A percentile compares a stretch with the other conserved stretches of the same genome.
phyloP scores from a whole-genome alignment of 495 filamentous ascomycete species.

The Saxispiralis lemnorum region DNA sequence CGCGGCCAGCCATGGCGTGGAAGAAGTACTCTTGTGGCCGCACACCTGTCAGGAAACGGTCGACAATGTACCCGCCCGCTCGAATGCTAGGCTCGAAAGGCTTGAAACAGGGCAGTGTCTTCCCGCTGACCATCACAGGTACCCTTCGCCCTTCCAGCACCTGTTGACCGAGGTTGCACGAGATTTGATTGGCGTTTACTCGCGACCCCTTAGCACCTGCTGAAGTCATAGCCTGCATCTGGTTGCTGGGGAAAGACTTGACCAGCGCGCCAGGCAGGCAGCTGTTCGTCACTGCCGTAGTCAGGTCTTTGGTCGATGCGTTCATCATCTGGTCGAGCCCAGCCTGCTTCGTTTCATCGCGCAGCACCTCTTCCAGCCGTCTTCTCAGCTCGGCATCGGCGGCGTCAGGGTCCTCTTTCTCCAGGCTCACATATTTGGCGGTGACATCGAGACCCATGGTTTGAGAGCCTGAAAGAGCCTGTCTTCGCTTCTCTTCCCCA shows the following conservation, averaged over 20 bases:
- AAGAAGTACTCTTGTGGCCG: conserved; percentile 97
- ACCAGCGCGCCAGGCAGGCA: conserved; percentile 69
- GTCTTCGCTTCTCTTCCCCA: conserved; percentile 53
- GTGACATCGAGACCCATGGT: conserved; percentile 69
- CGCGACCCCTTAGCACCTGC: conserved; percentile 85
- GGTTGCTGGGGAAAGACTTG: conserved; percentile 89
- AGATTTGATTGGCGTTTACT: conserved; percentile 95
- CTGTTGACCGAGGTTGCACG: conserved; percentile 92
- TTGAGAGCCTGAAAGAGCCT: conserved; percentile 49
- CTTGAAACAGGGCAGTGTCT: conserved; percentile 85
- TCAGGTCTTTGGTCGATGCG: conserved; percentile 47
- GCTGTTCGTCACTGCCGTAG: conserved; percentile 54
- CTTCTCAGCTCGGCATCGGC: conserved; percentile 52
- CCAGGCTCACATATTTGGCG: conserved; percentile 80
- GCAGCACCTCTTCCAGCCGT: conserved; percentile 73
- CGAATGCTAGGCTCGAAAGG: conserved; percentile 77
- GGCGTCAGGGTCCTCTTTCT: conserved; percentile 36
- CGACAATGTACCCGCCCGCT: conserved; percentile 84
- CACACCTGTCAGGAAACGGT: conserved; percentile 96
- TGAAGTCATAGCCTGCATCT: conserved; percentile 97
- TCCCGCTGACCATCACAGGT: conserved; percentile 93
- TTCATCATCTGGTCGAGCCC: conserved; percentile 77
- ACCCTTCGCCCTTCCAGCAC: conserved; percentile 89
- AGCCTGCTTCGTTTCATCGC: conserved; percentile 77
- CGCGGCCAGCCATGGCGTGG: conserved; percentile 97